Conservation (phyloP, 2,329 filamentous ascomycete genomes). For the Cytospora schulzeri region DNA sequence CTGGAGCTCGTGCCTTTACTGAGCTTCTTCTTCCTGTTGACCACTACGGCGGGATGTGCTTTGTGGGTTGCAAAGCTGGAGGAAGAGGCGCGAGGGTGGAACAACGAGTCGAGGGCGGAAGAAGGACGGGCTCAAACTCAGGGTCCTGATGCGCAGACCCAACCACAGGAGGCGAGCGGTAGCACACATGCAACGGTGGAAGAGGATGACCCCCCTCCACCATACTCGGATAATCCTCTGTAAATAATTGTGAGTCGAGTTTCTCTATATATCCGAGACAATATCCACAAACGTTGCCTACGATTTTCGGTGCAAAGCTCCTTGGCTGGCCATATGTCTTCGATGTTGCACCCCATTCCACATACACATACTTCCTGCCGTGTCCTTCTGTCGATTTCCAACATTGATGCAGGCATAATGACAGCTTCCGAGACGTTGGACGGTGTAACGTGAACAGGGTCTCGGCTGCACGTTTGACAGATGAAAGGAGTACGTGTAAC, state of each 20-base stretch:
- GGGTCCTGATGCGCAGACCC: constrained; percentile 5
- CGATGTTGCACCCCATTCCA: neutral
- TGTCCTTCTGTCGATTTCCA: neutral
- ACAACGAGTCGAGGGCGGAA: constrained; percentile 27
- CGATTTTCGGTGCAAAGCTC: neutral
- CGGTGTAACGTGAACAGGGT: constrained; percentile 18
- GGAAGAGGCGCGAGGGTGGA: constrained; percentile 45
- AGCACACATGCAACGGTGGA: constrained; percentile 29
- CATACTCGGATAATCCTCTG: constrained; percentile 43
- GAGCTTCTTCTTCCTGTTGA: constrained; percentile 93
- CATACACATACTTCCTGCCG: neutral
- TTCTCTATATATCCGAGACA: constrained; percentile 27
- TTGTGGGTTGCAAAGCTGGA: constrained; percentile 85
- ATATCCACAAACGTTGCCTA: constrained; percentile 1
- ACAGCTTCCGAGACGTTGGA: constrained; percentile 9
- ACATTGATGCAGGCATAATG: neutral
- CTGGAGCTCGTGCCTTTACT: constrained; percentile 86
- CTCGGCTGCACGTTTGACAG: constrained; percentile 10
- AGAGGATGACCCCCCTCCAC: constrained; percentile 39
- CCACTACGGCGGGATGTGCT: constrained; percentile 80
- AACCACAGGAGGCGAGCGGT: constrained; percentile 18
- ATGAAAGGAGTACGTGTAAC: constrained; percentile 21
- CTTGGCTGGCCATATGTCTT: neutral
- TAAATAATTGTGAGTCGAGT: constrained; percentile 25
- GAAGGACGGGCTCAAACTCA: constrained; percentile 25